Base-by-base conservation (phyloP, 1,284 basidiomycete genomes). In the Wolfiporia cocos region DNA sequence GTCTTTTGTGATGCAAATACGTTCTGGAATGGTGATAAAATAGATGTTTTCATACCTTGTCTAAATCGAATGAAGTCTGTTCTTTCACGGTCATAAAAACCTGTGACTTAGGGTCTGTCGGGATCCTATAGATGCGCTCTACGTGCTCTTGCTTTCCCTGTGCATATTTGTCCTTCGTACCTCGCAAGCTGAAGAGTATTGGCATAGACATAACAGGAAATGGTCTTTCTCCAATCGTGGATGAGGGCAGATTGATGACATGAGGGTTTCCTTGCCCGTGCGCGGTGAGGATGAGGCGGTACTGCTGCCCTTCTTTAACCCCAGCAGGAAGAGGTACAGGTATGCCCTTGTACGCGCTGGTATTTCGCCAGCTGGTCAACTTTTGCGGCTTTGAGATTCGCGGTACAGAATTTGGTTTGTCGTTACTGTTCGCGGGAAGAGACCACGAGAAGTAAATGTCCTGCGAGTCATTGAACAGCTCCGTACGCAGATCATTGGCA, bases 41-140 rank as follows among this genome's bases (percentile, higher is more conserved):
- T 17, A 6, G 6, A 11, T 23, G 9, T 10, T 4, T 19, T 30
- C 52, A 42, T 49, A 89, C 91, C 76, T 93, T 93, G 68, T 93
- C 90, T 5, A 94, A 69, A 57, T 92, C 90, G 58, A 89, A 93
- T 2, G 84, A 86, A 0, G 86, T 91, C 56, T 88, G 84, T 57
- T 94, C 91, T 7, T 67, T 70, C 26, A 93, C 68, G 22, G 58
- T 68, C 46, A 91, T 54, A 46, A 58, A 46, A 21, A 52, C 48
- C 26, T 50, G 54, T 14, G 41, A 48, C 34, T 52, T 56, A 12
- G 49, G 18, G 5, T 33, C 45, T 12, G 49, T 38, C 4, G 58
- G 51, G 19, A 79, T 53, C 11, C 62, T 58, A 61, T 81, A 87
- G 4, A 76, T 64, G 34, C 87, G 67, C 48, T 74, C 71, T 36